A percentile compares a stretch with the other conserved stretches of the same genome.
phyloP scores from a whole-genome alignment of 176 grass and related monocot species.

The Oryza longistaminata region DNA sequence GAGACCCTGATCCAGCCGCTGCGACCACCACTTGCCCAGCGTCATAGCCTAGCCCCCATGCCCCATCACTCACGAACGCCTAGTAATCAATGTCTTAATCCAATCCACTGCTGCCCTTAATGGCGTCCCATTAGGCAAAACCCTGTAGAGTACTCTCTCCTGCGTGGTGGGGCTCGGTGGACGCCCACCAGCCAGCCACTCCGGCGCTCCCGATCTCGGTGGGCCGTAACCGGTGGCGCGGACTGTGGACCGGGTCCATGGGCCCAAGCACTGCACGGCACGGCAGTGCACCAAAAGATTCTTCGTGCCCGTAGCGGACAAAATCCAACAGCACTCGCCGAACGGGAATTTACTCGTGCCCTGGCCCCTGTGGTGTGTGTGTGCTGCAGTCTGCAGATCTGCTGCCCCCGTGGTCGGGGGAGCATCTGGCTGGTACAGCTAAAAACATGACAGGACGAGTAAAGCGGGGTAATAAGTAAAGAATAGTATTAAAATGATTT shows the following conservation, averaged over 20 bases:
- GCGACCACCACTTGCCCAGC: no score
- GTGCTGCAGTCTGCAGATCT: no score
- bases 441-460: background rate
- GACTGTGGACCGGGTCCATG: conserved; percentile 9
- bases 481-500: background rate
- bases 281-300: conserved; percentile 38
- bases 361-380: background rate
- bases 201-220: background rate
- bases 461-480: conserved; percentile 16
- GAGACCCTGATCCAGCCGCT: conserved; percentile 20
- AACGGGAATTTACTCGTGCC: conserved; percentile 16
- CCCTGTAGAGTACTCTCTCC: background rate
- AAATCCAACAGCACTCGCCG: conserved; percentile 13
- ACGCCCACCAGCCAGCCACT: conserved; percentile 26
- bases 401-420: background rate
- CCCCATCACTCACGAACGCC: no score
- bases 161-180: background rate
- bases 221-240: background rate
- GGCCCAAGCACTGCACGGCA: background rate
- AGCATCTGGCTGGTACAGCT: background rate
- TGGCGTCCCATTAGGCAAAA: background rate
- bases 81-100: background rate
- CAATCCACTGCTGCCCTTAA: conserved; percentile 33
- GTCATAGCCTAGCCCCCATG: no score
- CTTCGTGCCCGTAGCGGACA: conserved; percentile 28